These are phyloP conservation scores for Raphanus raphanistrum DNA, from an alignment of 345 rosid genomes.

Conservation along the genomic window DNA sequence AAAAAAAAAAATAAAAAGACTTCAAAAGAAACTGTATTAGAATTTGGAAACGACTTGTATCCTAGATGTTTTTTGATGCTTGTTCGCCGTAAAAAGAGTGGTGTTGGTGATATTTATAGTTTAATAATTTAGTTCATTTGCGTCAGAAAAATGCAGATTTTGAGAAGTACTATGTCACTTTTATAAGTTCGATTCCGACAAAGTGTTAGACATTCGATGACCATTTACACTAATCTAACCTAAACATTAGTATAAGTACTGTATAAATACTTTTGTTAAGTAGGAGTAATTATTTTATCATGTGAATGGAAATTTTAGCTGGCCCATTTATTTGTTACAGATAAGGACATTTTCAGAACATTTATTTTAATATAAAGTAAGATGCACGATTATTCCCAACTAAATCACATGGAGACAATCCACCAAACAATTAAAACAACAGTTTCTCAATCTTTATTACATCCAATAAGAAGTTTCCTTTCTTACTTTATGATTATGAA, in stretches of 20 bases:
- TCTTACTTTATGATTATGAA: constrained; percentile 5
- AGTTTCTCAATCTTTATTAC: constrained; percentile 26
- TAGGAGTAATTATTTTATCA: background rate
- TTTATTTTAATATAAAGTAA: constrained; percentile 29
- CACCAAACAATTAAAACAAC: constrained; percentile 41
- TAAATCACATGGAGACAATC: constrained; percentile 40
- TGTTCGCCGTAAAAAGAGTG: background rate
- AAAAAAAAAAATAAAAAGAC: background rate
- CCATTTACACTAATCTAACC: constrained; percentile 25
- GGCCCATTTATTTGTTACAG: constrained; percentile 39
- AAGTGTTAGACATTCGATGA: constrained; percentile 40
- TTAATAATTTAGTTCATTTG: background rate
- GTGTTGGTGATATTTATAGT: background rate
- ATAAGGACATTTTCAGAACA: constrained; percentile 31
- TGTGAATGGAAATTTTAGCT: constrained; percentile 37
- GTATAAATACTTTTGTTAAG: constrained; percentile 20
- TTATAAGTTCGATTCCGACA: constrained; percentile 26
- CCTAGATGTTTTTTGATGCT: background rate
- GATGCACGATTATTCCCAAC: constrained; percentile 42
- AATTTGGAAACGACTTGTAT: background rate
- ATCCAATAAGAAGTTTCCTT: background rate
- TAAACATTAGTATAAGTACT: constrained; percentile 16
- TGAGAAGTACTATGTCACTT: constrained; percentile 2
- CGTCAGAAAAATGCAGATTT: constrained; percentile 31
- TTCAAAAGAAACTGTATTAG: background rate